Evolutionary conservation across 306 rosid genomes (phyloP), one percentile per base, ranked within the genome.

Genomic region (Adenanthera pavonina): DNA sequence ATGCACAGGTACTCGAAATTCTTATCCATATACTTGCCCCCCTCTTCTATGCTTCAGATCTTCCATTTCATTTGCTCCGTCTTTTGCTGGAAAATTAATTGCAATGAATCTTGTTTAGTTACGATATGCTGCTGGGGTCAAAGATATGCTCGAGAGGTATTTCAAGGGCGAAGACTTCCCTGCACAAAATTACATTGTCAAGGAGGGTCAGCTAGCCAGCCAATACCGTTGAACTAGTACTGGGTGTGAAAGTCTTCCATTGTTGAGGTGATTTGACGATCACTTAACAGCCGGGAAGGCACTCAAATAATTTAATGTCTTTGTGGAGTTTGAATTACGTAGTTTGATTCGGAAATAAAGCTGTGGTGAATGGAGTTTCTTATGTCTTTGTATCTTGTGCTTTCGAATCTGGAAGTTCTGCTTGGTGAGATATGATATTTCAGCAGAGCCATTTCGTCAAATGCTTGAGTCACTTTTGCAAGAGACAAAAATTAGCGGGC

Each of bases 131-230:
- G 98, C 97, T 69, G 99, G 99, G 20, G 86, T 84, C 25, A 95
- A 95, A 89, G 99, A 95, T 15, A 93, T 95, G 99, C 97, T 95
- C 13, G 92, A 92, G 7, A 87, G 90, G 90, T 88, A 95, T 88
- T 95, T 95, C 84, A 93, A 78, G 90, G 99, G 98, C 20, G 93
- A 93, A 85, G 97, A 89, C 5, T 95, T 95, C 40, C 99, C 99
- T 0, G 82, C 90, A 19, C 96, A 90, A 60, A 86, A 95, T 94
- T 95, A 95, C 93, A 95, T 93, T 78, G 99, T 95, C 51, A 95
- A 93, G 89, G 94, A 87, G 70, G 98, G 99, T 62, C 66, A 92
- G 79, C 86, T 95, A 4, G 99, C 99, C 36, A 89, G 93, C 86
- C 99, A 95, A 74, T 95, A 95, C 83, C 91, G 79, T 47, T 95